Evolutionary conservation across 2,329 filamentous ascomycete genomes (phyloP).

Genomic region (Uncinocarpus reesii): DNA sequence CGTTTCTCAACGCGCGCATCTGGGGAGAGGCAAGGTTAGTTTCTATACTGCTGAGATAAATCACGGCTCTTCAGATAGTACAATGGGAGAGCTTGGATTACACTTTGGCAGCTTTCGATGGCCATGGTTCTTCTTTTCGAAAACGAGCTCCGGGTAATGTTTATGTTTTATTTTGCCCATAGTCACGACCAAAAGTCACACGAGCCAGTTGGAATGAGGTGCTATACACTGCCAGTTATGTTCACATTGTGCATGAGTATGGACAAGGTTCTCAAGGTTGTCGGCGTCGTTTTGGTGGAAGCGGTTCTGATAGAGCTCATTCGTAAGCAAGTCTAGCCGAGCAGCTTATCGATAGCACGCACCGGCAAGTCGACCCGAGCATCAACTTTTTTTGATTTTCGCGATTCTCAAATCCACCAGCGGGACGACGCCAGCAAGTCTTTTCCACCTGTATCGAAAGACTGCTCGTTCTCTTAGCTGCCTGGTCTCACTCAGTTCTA

Average conservation of each 20-base stretch:
- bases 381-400: slow-evolving; percentile 12
- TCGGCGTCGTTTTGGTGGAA: too few species aligned
- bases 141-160: slow-evolving; percentile 23
- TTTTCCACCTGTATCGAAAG: background rate
- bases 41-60: background rate
- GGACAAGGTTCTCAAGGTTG: too few species aligned
- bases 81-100: slow-evolving; percentile 15
- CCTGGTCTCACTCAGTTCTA: too few species aligned
- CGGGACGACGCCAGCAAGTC: background rate
- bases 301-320: too few species aligned
- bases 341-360: slow-evolving; percentile 9
- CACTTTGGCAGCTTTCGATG: slow-evolving; percentile 31
- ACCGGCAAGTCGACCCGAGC: slow-evolving; percentile 6
- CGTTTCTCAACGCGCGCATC: slow-evolving; percentile 45
- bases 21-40: slow-evolving; percentile 18
- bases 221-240: background rate
- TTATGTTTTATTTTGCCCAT: slow-evolving; percentile 14
- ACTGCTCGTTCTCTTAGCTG: too few species aligned
- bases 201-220: too few species aligned
- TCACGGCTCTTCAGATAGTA: background rate
- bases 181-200: background rate
- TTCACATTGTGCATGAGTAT: background rate
- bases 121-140: slow-evolving; percentile 32
- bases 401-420: background rate
- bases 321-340: slow-evolving; percentile 9